A percentile compares a stretch with the other conserved stretches of the same genome.
phyloP scores from a whole-genome alignment of 257 asterid genomes.

The Solanum bukasovii region DNA sequence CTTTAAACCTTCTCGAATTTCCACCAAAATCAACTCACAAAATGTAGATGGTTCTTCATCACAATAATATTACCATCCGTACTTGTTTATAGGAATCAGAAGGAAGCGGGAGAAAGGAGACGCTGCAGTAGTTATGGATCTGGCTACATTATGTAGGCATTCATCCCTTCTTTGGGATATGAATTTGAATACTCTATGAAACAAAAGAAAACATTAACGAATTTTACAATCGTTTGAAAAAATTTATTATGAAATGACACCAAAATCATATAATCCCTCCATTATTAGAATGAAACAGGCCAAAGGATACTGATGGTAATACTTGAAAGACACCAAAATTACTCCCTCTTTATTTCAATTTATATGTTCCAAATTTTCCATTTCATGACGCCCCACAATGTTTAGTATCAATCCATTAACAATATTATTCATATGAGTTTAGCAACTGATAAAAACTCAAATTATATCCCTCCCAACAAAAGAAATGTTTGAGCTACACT shows the following conservation, averaged over 20 bases:
- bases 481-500: not conserved
- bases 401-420: not conserved
- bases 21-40: not conserved
- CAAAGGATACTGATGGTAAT: not conserved
- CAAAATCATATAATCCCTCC: not conserved
- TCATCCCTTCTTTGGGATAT: not conserved
- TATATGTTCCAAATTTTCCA: not conserved
- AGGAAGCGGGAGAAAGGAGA: not conserved
- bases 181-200: not conserved
- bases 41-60: not conserved
- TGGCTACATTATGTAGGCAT: not conserved
- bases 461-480: not conserved
- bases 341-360: not conserved
- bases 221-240: not conserved
- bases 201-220: not conserved
- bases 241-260: not conserved
- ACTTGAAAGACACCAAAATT: not conserved
- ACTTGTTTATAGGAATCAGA: not conserved
- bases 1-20: not conserved
- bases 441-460: not conserved
- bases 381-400: not conserved
- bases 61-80: not conserved
- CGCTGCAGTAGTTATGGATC: not conserved
- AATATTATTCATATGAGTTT: not conserved
- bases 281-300: not conserved